Evolutionary conservation across 2,329 filamentous ascomycete species (phyloP).

Genomic region (Cladorrhinum sp.): DNA sequence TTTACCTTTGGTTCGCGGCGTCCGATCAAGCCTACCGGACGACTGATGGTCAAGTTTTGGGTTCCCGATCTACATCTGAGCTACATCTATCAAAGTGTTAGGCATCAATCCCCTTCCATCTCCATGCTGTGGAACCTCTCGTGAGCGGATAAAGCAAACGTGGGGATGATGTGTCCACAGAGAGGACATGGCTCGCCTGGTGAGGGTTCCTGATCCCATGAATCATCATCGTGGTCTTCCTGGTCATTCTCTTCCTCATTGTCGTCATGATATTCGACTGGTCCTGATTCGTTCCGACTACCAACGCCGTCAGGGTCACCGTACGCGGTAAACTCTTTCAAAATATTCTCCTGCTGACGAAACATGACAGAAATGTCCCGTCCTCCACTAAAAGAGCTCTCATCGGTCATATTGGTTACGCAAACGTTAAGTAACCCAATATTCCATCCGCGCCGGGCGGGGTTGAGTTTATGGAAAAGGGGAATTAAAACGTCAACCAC

Average conservation of each 20-base stretch:
- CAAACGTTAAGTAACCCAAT: constrained; percentile 83
- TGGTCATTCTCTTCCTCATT: constrained; percentile 8
- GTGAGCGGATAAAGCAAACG: constrained; percentile 31
- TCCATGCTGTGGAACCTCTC: constrained; percentile 30
- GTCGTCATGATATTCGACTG: neutral
- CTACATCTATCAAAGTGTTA: neutral
- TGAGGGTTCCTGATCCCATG: constrained; percentile 1
- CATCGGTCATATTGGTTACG: constrained; percentile 75
- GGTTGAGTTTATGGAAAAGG: constrained; percentile 72
- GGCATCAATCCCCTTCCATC: neutral
- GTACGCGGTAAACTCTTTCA: constrained; percentile 64
- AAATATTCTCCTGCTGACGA: constrained; percentile 64
- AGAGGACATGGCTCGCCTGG: constrained; percentile 20
- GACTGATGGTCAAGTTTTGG: too few species aligned
- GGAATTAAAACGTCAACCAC: constrained; percentile 66
- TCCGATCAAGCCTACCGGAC: too few species aligned
- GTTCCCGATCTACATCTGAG: neutral
- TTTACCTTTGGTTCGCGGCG: too few species aligned
- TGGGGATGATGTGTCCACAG: constrained; percentile 30
- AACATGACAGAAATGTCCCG: constrained; percentile 85
- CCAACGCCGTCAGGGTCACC: constrained; percentile 13
- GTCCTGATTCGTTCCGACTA: neutral
- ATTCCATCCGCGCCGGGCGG: constrained; percentile 66
- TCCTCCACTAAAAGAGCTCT: constrained; percentile 47
- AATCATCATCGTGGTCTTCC: constrained; percentile 9